Evolutionary conservation across 2,329 filamentous ascomycete species (phyloP), one percentile per base, ranked within the genome.

Genomic region (Fusarium pseudocircinatum): DNA sequence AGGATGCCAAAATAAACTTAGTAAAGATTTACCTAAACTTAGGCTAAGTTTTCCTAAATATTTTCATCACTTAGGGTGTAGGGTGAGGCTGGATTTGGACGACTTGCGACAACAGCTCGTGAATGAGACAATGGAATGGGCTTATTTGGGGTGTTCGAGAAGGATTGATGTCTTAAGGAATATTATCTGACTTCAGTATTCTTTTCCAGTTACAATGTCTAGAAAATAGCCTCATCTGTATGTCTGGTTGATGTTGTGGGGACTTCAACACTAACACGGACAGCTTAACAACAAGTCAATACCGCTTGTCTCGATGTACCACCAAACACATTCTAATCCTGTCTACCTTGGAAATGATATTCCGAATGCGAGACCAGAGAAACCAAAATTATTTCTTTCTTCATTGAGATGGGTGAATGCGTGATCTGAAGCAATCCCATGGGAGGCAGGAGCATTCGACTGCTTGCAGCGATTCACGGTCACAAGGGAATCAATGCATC

Each of bases 101-200:
- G 6, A 44, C 32, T 39, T 11, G 4, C 34, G 11, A 46, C 24
- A 18, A 34, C 14, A 28, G 24, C 13, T 53, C 18, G 7, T 30
- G 24, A 30, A 18, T n/a, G 20, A n/a, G 20, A 47, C 5, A 6
- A 7, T 2, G 2, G 4, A 1, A 18, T 20, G 3, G 20, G 18
- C 6, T 9, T 9, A 34, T 36, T 16, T 20, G 3, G 11, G 3
- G 14, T 3, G 5, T 47, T 30, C 8, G 6, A 30, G 13, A 30
- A 15, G 6, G 2, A 10, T 6, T 14, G 9, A 1, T 9, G 26
- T 15, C 18, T 22, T 7, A 1, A 6, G 18, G 6, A 43, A 11
- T 43, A 11, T 43, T 4, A 11, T 11, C 11, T 42, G 12, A 14
- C 8, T 2, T 22, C 10, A 3, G 18, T 20, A 5, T 14, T 1